A percentile compares a stretch with the other conserved stretches of the same genome.
Evolutionary conservation across 2,329 filamentous ascomycete genomes (phyloP).

Genomic region (Paraconiothyrium sp.): DNA sequence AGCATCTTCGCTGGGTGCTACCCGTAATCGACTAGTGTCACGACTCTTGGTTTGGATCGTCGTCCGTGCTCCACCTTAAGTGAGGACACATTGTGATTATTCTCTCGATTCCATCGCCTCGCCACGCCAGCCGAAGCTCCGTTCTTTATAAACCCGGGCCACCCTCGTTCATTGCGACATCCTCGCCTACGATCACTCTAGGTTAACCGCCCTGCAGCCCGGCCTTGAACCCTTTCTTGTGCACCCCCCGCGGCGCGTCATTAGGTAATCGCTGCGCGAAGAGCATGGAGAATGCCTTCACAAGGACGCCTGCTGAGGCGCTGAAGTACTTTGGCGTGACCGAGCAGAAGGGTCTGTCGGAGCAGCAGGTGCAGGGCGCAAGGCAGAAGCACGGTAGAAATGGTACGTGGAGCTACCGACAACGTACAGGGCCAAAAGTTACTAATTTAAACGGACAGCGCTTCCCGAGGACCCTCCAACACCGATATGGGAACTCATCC

Average conservation of each 20-base stretch:
- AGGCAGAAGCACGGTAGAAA: slow-evolving; percentile 64
- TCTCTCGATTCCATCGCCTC: slow-evolving; percentile 13
- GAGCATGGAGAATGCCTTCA: slow-evolving; percentile 64
- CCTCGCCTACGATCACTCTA: neutral
- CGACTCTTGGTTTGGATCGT: neutral
- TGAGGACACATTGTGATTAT: slow-evolving; percentile 35
- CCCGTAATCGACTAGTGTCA: slow-evolving; percentile 14
- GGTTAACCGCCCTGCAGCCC: slow-evolving; percentile 2
- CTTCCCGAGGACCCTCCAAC: slow-evolving; percentile 92
- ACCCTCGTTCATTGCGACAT: slow-evolving; percentile 1
- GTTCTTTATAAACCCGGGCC: slow-evolving; percentile 19
- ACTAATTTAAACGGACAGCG: slow-evolving; percentile 56
- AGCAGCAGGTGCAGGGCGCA: slow-evolving; percentile 57
- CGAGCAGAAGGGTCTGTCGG: slow-evolving; percentile 61
- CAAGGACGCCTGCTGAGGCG: slow-evolving; percentile 59
- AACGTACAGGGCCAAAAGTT: neutral
- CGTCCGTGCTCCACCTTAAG: neutral
- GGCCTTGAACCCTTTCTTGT: neutral
- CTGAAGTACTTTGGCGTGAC: slow-evolving; percentile 63
- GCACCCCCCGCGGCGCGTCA: neutral
- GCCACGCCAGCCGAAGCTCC: slow-evolving; percentile 1
- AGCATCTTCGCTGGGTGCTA: neutral
- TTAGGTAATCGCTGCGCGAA: slow-evolving; percentile 12
- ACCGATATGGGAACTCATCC: slow-evolving; percentile 92
- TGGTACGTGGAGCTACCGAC: slow-evolving; percentile 50